Evolutionary conservation across 148 eudicot species (phyloP), one percentile per base, ranked within the genome.

Genomic region (Heliosperma pusillum): DNA sequence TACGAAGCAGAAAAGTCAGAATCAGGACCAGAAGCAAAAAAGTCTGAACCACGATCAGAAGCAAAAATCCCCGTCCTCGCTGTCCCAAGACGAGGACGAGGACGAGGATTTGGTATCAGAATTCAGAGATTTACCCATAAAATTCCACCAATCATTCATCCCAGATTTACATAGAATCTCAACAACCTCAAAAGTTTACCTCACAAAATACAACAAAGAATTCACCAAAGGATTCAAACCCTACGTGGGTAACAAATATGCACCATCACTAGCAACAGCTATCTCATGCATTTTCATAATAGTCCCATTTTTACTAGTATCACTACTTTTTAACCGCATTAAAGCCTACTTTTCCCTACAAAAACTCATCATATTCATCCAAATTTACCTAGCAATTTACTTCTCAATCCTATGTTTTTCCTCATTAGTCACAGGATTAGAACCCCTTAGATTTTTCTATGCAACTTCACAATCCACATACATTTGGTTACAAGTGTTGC

Each of bases 161-260:
- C 98, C 98, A 76, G 98, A 94, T 78, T 76, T 94, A 44, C 89
- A 88, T 44, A 80, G 65, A 81, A 82, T 94, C 52, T 91, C 96
- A 42, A 70, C 89, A 19, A 86, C 93, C 7, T 93, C 98, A 3
- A 77, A 82, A 69, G 64, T 76, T 7, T 93, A 93, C 82, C 80
- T 91, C 13, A 74, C 80, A 0, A 86, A 74, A 77, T 85, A 88
- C 70, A 88, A 89, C 81, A 90, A 87, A 47, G 80, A 94, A 65
- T 83, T 94, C 75, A 86, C 96, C 3, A 85, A 80, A 36, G 80
- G 80, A 11, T 87, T 87, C 79, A 91, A 94, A 72, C 98, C 98
- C 19, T 82, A 81, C 36, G 91, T 94, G 11, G 92, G 97, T 24
- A 82, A 81, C 68, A 82, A 84, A 74, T 91, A 91, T 68, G 93